These are phyloP conservation scores for Tothia fuscella DNA, from an alignment of 2,329 filamentous ascomycete species.

Conservation along the genomic window DNA sequence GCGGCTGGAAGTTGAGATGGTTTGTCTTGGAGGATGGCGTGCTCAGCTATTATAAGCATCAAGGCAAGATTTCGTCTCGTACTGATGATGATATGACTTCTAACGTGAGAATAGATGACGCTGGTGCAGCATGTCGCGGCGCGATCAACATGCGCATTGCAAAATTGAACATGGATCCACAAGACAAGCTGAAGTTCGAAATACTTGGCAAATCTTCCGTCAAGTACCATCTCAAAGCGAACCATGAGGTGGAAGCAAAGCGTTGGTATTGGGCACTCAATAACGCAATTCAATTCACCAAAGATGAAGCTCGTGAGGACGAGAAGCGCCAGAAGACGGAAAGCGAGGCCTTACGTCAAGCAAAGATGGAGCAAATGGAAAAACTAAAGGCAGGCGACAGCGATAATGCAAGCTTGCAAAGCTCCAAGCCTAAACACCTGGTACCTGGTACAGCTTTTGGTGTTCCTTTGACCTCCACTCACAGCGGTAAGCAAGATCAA, in stretches of 20 bases:
- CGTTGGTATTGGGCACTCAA: slow-evolving; percentile 99
- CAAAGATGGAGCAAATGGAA: slow-evolving; percentile 61
- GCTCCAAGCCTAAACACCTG: slow-evolving; percentile 18
- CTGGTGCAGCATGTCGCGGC: slow-evolving; percentile 87
- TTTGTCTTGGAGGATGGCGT: slow-evolving; percentile 97
- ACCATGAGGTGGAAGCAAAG: slow-evolving; percentile 96
- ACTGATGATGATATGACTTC: not conserved
- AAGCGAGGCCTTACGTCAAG: slow-evolving; percentile 64
- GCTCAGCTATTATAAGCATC: slow-evolving; percentile 97
- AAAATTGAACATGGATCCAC: slow-evolving; percentile 84
- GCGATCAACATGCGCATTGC: slow-evolving; percentile 99
- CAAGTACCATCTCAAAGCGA: slow-evolving; percentile 95
- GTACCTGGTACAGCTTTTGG: not conserved
- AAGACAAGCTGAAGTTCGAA: slow-evolving; percentile 96
- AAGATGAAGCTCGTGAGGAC: slow-evolving; percentile 91
- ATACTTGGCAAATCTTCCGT: slow-evolving; percentile 97
- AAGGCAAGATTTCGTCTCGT: slow-evolving; percentile 36
- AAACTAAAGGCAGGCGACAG: slow-evolving; percentile 25
- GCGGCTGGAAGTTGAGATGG: slow-evolving; percentile 92
- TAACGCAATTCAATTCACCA: slow-evolving; percentile 96
- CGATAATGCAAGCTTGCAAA: slow-evolving; percentile 27
- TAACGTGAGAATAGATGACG: slow-evolving; percentile 51
- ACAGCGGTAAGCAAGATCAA: not conserved
- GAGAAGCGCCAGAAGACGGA: slow-evolving; percentile 63
- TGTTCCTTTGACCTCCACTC: not conserved